Evolutionary conservation across 202 grass and related monocot species (phyloP).

Genomic region (Zizania palustris): DNA sequence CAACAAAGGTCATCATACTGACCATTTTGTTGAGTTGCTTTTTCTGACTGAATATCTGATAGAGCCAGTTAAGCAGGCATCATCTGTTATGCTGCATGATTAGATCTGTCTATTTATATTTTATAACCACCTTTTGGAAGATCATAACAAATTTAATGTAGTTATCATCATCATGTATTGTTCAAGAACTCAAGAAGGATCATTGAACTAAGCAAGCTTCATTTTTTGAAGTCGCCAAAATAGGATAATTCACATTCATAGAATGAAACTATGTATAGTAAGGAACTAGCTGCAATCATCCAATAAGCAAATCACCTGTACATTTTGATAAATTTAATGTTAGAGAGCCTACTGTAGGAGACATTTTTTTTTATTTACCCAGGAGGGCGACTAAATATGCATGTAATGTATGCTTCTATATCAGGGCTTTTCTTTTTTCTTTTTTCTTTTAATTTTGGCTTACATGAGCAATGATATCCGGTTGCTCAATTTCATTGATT

Average conservation of each 20-base stretch:
- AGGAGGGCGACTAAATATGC: background rate
- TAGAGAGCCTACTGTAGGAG: background rate
- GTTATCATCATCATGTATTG: background rate
- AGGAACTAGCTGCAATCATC: slow-evolving; percentile 15
- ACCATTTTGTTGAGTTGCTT: slow-evolving; percentile 15
- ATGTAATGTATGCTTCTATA: background rate
- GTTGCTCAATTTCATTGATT: slow-evolving; percentile 6
- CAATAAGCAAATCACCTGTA: background rate
- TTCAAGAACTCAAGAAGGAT: background rate
- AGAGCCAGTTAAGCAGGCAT: slow-evolving; percentile 2
- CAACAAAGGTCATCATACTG: background rate
- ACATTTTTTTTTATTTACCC: slow-evolving; percentile 3
- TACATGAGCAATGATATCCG: slow-evolving; percentile 3
- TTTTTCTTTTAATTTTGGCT: too few relatives aligned
- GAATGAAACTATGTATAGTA: background rate
- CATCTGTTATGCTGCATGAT: background rate
- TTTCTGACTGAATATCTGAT: background rate
- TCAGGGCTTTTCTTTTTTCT: background rate
- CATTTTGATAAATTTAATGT: slow-evolving; percentile 11
- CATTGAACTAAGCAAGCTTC: background rate
- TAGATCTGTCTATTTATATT: slow-evolving; percentile 12
- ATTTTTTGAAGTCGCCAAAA: background rate
- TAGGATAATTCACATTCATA: background rate
- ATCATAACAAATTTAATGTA: background rate
- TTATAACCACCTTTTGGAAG: background rate